phyloP scores from a whole-genome alignment of 164 flowering plant genomes.

The Aristolochia contorta region DNA sequence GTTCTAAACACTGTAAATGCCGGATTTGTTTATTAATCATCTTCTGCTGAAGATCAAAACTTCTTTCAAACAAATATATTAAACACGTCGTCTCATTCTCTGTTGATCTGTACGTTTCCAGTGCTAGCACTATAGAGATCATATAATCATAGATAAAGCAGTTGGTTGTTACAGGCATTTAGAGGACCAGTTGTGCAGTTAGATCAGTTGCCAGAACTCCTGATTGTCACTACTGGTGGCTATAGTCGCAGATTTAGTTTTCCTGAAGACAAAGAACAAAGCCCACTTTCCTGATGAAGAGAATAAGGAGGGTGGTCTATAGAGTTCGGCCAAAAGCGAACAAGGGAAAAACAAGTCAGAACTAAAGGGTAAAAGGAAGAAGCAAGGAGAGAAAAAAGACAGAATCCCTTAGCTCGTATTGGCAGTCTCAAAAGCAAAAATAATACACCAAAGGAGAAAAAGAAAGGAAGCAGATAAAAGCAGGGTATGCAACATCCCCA shows the following conservation, averaged over 20 bases:
- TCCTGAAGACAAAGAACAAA: constrained; percentile 3
- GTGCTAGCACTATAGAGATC: no score
- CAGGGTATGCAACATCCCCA: background rate
- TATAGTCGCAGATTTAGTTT: background rate
- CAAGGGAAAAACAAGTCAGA: background rate
- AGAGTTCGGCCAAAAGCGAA: constrained; percentile 7
- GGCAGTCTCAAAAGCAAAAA: background rate
- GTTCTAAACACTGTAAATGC: background rate
- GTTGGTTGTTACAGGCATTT: no score
- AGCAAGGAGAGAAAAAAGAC: background rate
- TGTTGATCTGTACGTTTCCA: background rate
- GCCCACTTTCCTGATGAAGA: background rate
- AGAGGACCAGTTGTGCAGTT: no score
- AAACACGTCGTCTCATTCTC: background rate
- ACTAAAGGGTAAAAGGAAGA: constrained; percentile 5
- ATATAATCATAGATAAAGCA: no score
- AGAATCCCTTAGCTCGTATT: background rate
- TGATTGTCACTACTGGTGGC: background rate
- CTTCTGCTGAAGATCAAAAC: background rate
- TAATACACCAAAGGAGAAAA: background rate
- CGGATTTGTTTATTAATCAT: background rate
- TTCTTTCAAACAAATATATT: background rate
- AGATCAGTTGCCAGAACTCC: background rate
- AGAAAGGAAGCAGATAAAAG: constrained; percentile 1
- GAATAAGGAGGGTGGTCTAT: background rate